Evolutionary conservation across 208 protist species (phyloP).

Genomic region (Lotmaria passim): DNA sequence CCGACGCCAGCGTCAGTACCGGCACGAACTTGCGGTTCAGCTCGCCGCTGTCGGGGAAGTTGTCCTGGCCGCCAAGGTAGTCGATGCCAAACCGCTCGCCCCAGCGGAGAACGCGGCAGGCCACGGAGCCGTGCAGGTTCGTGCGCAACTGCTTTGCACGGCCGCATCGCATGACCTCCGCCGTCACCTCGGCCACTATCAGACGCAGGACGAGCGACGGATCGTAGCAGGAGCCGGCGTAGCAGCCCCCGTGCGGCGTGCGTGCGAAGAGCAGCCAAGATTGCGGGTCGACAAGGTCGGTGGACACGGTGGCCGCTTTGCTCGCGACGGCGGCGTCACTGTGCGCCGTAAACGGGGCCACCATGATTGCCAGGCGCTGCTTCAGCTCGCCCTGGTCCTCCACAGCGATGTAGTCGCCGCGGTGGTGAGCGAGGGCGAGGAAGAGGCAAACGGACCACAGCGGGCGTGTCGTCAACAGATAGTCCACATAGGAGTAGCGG

Average conservation of each 20-base stretch:
- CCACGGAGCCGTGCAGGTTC: constrained; percentile 63
- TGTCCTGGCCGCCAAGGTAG: constrained; percentile 62
- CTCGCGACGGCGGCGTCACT: not conserved
- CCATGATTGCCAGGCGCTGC: constrained; percentile 11
- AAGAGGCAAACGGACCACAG: constrained; percentile 81
- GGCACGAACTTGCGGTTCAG: constrained; percentile 55
- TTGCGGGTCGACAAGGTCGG: constrained; percentile 12
- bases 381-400: constrained; percentile 26
- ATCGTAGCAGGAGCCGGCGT: constrained; percentile 50
- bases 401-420: constrained; percentile 40
- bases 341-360: not conserved
- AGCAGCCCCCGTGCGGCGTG: constrained; percentile 48
- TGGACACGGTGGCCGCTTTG: too few species aligned
- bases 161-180: constrained; percentile 18
- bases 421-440: constrained; percentile 59
- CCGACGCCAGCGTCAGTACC: constrained; percentile 74
- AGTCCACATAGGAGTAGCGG: constrained; percentile 78
- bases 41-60: constrained; percentile 36
- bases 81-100: constrained; percentile 55
- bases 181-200: constrained; percentile 44
- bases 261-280: constrained; percentile 43
- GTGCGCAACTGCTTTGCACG: constrained; percentile 40
- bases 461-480: constrained; percentile 57
- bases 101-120: constrained; percentile 63
- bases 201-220: constrained; percentile 39